A percentile compares a stretch with the other conserved stretches of the same genome.
Conservation (phyloP, 1,139 yeast genomes). For the Debaryomyces sp. region DNA sequence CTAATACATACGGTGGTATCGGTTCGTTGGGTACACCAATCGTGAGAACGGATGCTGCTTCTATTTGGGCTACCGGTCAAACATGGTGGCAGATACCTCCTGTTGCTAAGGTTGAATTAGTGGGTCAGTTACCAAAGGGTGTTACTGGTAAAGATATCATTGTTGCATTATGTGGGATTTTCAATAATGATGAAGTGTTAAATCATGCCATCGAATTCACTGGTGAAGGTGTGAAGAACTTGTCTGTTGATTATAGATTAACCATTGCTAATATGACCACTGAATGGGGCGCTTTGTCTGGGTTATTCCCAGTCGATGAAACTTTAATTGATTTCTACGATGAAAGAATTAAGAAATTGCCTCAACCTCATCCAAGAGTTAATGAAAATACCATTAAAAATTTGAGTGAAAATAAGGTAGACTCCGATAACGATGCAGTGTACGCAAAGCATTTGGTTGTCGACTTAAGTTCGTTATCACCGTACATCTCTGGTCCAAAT, state of each 20-base stretch:
- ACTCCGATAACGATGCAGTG: slow-evolving; percentile 73
- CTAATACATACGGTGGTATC: slow-evolving; percentile 96
- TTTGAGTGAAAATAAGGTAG: slow-evolving; percentile 46
- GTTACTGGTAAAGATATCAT: slow-evolving; percentile 97
- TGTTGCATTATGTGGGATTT: slow-evolving; percentile 91
- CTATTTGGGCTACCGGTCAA: slow-evolving; percentile 99
- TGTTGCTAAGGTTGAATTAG: slow-evolving; percentile 88
- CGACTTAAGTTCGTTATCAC: slow-evolving; percentile 84
- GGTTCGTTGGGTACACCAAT: slow-evolving; percentile 97
- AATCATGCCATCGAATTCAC: slow-evolving; percentile 97
- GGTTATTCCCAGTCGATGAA: slow-evolving; percentile 91
- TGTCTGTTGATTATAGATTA: slow-evolving; percentile 87
- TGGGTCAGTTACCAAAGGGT: slow-evolving; percentile 80
- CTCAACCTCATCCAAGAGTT: slow-evolving; percentile 86
- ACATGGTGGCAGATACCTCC: slow-evolving; percentile 99
- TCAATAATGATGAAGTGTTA: slow-evolving; percentile 93
- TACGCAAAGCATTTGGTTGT: slow-evolving; percentile 87
- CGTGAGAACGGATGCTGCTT: slow-evolving; percentile 97
- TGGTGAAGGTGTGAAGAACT: slow-evolving; percentile 76
- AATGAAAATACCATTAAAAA: slow-evolving; percentile 58
- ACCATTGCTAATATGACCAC: slow-evolving; percentile 99
- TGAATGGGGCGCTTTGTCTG: slow-evolving; percentile 99
- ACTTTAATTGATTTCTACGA: slow-evolving; percentile 78
- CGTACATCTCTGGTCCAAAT: slow-evolving; percentile 94
- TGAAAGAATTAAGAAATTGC: slow-evolving; percentile 62